Evolutionary conservation across 768 basidiomycete genomes (phyloP), one percentile per base, ranked within the genome.

Genomic region (Terana coerulea): DNA sequence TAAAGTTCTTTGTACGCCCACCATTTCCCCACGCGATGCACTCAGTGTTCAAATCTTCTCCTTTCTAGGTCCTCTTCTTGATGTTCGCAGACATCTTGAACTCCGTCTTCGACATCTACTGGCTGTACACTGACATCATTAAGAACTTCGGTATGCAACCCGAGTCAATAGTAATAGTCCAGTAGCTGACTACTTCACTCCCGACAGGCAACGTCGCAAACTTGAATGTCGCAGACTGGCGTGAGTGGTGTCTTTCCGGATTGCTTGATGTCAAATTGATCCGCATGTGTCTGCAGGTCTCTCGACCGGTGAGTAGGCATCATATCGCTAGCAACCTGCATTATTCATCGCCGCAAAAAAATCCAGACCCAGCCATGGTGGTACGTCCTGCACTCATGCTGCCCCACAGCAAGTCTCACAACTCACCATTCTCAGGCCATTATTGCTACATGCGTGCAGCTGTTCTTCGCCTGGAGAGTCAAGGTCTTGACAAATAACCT

Each of bases 381-480:
- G 59, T 61, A 50, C 24, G 55, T 45, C 17, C 19, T 24, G 26
- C 10, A 14, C 25, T 15, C 8, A 43, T 40, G 31, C 35, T 9
- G 34, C 25, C 35, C 7, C 17, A 21, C 24, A 14, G 29, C 19
- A 8, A 17, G 43, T 31, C 35, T 15, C 5, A 14, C 29, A 24
- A 25, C 17, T 46, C 9, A 29, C 30, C 11, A 8, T 17, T 9
- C 17, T 7, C 45, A 62, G 61, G 63, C 49, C 4, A 59, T 61
- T 36, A 61, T 65, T 22, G 56, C 60, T 2, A 52, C 53, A 17
- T 34, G 41, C 12, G 56, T 60, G 5, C 63, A 65, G 44, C 17
- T 59, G 14, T 65, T 63, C 49, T 60, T 59, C 46, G 60, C 60
- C 8, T 65, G 60, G 62, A 31, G 63, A 19, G 49, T 65, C 5